Base-by-base conservation (phyloP, 75 land plant genomes). In the Pseudotsuga menziesii region DNA sequence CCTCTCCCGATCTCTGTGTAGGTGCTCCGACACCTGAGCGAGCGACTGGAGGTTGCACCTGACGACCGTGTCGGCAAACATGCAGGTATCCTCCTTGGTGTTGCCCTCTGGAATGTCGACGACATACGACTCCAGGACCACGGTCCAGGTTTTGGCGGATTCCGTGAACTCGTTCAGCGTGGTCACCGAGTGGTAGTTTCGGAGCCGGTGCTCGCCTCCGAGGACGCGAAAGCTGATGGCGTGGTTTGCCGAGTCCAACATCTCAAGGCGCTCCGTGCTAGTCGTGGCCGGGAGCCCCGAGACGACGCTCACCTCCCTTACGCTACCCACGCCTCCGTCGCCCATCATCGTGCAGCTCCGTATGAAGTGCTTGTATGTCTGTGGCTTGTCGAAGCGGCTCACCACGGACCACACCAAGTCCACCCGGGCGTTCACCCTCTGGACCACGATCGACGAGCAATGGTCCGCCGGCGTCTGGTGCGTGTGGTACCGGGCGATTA, bases 231-330 rank as follows among this genome's bases (percentile, higher is more conserved):
- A 92, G 79, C 92, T 83, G 35, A 87, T 41, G 0, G 88, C 69
- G 52, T 85, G 93, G 36, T 74, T 61, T 27, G 85, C 86, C 11
- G 87, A 90, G 41, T 91, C 90, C 66, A 91, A 61, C 22, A 85
- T 73, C 86, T 91, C 92, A n/a, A 91, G 84, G 27, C 89, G 48
- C 83, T 91, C 93, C 15, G 86, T 85, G 77, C 92, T 91, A 32
- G 80, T 83, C 14, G 84, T 78, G 17, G 93, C 93, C 11, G 93
- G 93, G 2, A 91, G 79, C 14, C 93, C 92, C 20, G 93, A 91
- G 0, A 91, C 79, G 22, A 91, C 82, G 19, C 73, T 85, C 26
- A 91, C 89, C 70, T 90, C 90, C 77, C 94, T 61, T 26, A 89
- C 58, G 77, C 88, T 87, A 13, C 92, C 94, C 9, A 90, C 92